Evolutionary conservation across 2,329 filamentous ascomycete genomes (phyloP), one percentile per base, ranked within the genome.

Genomic region (Epichloe scottii): DNA sequence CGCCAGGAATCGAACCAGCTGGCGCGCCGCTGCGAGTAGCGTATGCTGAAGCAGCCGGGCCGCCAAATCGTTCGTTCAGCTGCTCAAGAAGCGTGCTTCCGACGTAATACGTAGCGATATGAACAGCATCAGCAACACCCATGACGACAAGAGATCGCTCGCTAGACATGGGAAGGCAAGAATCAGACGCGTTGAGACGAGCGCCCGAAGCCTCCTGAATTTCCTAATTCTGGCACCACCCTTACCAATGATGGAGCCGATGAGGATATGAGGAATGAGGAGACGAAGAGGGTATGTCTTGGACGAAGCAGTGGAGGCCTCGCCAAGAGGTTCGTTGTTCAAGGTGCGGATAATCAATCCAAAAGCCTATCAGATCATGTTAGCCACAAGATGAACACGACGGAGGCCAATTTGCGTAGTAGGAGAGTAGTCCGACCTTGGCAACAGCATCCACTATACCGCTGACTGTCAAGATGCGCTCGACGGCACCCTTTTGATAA

Each of bases 81-180:
- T 98, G 93, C 74, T 98, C 93, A 46, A 95, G 85, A 26, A 98
- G 79, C n/a, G 93, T 98, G 69, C 91, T 95, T 51, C 90, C 91
- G 56, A 98, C 90, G 64, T 98, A 98, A 74, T 97, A 98, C 38
- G 93, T 95, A 46, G 93, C 93, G 68, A 98, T 98, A 71, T 98
- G 93, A 46, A 98, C 91, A 53, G 93, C 91, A 72, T 98, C 93
- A 50, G 93, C 93, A 53, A 98, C 93, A 66, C 93, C 93, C 70
- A 97, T 89, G 33, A 98, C 90, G 48, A 98, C 91, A 46, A 98
- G 80, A n/a, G 93, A 97, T 46, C 93, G 87, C 72, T 98, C 93
- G 53, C 89, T 95, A 17, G 93, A 98, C 54, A 96, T 79, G 46
- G 93, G 93, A 51, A 98, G 79, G 65, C 90, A 95, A 5, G 89